Evolutionary conservation across 177 flowering plant genomes (phyloP), one percentile per base, ranked within the genome.

Genomic region (Vitis hybrid): DNA sequence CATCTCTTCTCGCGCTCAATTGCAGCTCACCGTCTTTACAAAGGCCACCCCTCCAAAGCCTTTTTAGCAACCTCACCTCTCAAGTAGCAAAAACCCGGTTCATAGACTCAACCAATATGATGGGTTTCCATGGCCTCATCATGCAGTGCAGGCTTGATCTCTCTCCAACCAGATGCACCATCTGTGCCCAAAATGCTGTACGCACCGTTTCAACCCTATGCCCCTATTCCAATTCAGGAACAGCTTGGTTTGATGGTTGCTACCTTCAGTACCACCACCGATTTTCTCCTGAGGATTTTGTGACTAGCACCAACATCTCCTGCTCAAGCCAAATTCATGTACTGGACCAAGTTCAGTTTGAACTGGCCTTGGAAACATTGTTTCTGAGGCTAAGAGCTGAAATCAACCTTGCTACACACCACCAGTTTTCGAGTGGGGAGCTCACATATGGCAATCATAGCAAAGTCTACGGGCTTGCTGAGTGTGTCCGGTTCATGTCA

Each of bases 231-330:
- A 58, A 68, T 4, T 45, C 71, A 10, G 59, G 19, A 31, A 13
- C 68, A 0, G 71, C 68, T 56, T 73, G 76, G 76, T 68, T 63
- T 18, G 64, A 73, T 15, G 71, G 68, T 61, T 73, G 76, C 26
- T 73, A 63, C 52, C 5, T 68, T 26, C 59, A 73, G 31, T 73
- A 68, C 66, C 45, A 54, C 55, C 48, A 61, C 67, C 29, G 26
- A 50, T 57, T n/a, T 57, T 68, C 71, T 68, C 31, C 10, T 34
- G 31, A 48, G n/a, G 3, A 57, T 57, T 20, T 3, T 55, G 6
- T 14, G 16, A 57, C 51, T 54, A 9, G 39, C 5, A 11, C 49
- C 18, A 15, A 58, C 2, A 49, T 20, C 34, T 55, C 68, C 10
- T 20, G 48, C 11, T 73, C 68, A 12, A 68, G 58, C 63, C 31